Evolutionary conservation across 2,329 filamentous ascomycete species (phyloP).

Genomic region (Albophoma yamanashiensis): DNA sequence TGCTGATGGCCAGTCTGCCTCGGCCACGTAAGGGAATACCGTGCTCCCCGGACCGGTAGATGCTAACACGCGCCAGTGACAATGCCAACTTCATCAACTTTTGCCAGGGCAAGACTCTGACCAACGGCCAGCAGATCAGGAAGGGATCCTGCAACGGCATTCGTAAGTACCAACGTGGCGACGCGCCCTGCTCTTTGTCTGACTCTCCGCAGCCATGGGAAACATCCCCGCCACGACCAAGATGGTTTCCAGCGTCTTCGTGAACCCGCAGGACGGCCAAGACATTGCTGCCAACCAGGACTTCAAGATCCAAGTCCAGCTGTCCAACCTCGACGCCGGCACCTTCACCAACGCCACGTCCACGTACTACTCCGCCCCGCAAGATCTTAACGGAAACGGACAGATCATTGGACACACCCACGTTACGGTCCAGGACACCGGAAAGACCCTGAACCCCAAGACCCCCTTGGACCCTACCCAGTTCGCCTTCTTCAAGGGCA

Average conservation of each 20-base stretch:
- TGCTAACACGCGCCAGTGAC: conserved; percentile 31
- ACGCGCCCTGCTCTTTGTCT: background rate
- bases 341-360: conserved; percentile 48
- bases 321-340: conserved; percentile 43
- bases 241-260: conserved; percentile 48
- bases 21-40: conserved; percentile 37
- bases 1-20: conserved; percentile 38
- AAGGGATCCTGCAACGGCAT: conserved; percentile 55
- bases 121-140: conserved; percentile 48
- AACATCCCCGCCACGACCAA: conserved; percentile 42
- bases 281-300: conserved; percentile 33
- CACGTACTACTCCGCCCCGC: conserved; percentile 52
- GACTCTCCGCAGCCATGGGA: conserved; percentile 38
- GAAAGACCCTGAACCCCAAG: conserved; percentile 36
- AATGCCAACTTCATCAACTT: conserved; percentile 54
- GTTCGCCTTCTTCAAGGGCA: conserved; percentile 57
- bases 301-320: conserved; percentile 43
- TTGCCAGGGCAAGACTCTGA: conserved; percentile 41
- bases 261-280: conserved; percentile 40
- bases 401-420: conserved; percentile 49
- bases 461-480: conserved; percentile 39
- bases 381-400: conserved; percentile 36
- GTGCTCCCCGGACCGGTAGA: background rate
- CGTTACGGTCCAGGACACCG: conserved; percentile 46
- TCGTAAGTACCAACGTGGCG: conserved; percentile 29